Evolutionary conservation across 257 asterid genomes (phyloP).

Genomic region (Salvia splendens): DNA sequence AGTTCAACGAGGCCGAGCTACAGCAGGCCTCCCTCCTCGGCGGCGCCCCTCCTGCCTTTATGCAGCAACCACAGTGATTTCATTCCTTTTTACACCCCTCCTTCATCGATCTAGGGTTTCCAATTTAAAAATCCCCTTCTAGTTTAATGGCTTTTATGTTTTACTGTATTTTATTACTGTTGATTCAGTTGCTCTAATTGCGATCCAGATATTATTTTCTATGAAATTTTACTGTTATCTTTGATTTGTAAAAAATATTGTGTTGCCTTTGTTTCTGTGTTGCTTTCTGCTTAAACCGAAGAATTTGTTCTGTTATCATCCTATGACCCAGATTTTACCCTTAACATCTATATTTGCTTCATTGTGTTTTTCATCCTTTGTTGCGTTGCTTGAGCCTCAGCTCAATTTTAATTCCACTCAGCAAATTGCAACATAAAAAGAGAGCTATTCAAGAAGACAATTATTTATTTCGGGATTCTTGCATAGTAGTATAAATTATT

Average conservation of each 20-base stretch:
- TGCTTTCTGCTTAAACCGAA: too few relatives aligned
- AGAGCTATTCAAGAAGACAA: too few relatives aligned
- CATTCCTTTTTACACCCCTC: not conserved
- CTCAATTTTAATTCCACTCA: too few relatives aligned
- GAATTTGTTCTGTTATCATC: too few relatives aligned
- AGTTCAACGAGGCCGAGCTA: slow-evolving; percentile 51
- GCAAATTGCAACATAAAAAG: too few relatives aligned
- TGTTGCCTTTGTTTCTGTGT: not conserved
- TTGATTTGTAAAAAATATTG: not conserved
- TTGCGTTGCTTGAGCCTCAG: too few relatives aligned
- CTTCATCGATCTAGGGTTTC: slow-evolving; percentile 22
- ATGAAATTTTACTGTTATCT: not conserved
- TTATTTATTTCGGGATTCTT: too few relatives aligned
- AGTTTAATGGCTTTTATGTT: slow-evolving; percentile 2
- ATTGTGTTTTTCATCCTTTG: too few relatives aligned
- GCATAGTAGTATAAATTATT: too few relatives aligned
- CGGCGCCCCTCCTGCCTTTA: slow-evolving; percentile 33
- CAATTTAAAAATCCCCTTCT: not conserved
- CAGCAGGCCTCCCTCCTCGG: slow-evolving; percentile 71
- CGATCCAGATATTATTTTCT: not conserved
- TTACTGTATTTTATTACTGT: not conserved
- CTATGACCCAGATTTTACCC: too few relatives aligned
- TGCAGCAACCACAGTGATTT: slow-evolving; percentile 33
- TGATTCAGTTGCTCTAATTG: not conserved
- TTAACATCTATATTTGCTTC: too few relatives aligned